Conservation (phyloP, 2,329 filamentous ascomycete genomes). For the Drechslerella coelobrocha region DNA sequence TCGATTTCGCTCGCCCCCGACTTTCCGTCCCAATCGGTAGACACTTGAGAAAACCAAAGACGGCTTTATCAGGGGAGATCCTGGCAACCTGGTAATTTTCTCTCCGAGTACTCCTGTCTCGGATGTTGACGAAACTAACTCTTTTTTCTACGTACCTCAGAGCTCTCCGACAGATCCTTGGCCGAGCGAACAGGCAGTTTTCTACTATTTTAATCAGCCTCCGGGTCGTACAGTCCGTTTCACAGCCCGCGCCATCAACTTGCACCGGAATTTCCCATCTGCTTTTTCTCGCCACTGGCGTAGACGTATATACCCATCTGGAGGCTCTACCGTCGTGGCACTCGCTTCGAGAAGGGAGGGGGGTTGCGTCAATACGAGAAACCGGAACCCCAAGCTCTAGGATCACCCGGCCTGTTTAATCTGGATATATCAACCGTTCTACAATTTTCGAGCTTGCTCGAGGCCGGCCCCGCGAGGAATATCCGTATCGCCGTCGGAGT, state of each 20-base stretch:
- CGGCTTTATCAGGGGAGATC: constrained; percentile 22
- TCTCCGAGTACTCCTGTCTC: constrained; percentile 41
- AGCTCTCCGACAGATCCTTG: constrained; percentile 15
- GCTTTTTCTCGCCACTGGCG: too few species aligned
- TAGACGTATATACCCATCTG: constrained; percentile 9
- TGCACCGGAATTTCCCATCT: too few species aligned
- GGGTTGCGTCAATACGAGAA: constrained; percentile 43
- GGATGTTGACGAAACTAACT: constrained; percentile 20
- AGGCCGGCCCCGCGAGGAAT: constrained; percentile 40
- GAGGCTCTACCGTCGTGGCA: too few species aligned
- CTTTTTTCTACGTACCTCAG: constrained; percentile 16
- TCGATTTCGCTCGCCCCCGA: constrained; percentile 9
- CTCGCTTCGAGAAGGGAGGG: constrained; percentile 20
- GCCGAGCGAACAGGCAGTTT: constrained; percentile 19
- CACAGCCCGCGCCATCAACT: too few species aligned
- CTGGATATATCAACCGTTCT: constrained; percentile 45
- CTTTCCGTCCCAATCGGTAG: constrained; percentile 21
- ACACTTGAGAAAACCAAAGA: constrained; percentile 9
- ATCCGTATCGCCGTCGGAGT: constrained; percentile 46
- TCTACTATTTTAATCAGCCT: too few species aligned
- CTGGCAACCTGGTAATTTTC: constrained; percentile 23
- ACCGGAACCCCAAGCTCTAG: constrained; percentile 40
- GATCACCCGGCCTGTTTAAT: constrained; percentile 49
- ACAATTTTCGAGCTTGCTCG: constrained; percentile 37
- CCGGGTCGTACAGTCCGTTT: constrained; percentile 37